Percentiles rank a stretch among this genome's conserved stretches.
phyloP scores from a whole-genome alignment of 305 asterid species.

The Striga hermonthica region DNA sequence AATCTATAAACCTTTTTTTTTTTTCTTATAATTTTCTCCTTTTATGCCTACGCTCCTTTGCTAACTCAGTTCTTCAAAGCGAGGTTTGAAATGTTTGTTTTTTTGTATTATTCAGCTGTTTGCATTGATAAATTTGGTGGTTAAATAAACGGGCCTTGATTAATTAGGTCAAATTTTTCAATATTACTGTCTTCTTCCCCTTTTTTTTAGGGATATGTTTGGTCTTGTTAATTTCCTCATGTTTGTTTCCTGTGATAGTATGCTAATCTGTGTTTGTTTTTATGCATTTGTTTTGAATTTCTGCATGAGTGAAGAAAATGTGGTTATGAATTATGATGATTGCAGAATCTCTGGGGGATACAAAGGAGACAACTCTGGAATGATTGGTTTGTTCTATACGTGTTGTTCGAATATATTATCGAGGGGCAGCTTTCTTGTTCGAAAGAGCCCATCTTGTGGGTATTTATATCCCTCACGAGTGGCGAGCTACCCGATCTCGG shows the following conservation, averaged over 20 bases:
- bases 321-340: background rate
- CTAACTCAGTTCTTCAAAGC: background rate
- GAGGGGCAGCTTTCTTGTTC: slow-evolving; percentile 39
- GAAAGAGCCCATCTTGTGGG: slow-evolving; percentile 38
- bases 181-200: no score
- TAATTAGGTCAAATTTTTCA: slow-evolving; percentile 19
- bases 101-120: background rate
- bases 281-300: slow-evolving; percentile 15
- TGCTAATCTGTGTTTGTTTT: background rate
- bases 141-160: background rate
- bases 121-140: background rate
- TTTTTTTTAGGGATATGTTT: background rate
- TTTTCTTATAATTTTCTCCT: no score
- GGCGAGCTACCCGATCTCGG: slow-evolving; percentile 36
- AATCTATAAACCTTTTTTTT: no score
- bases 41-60: no score
- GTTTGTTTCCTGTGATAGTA: slow-evolving; percentile 3
- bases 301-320: background rate
- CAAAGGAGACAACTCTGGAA: slow-evolving; percentile 44
- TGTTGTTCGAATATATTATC: slow-evolving; percentile 51
- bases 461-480: slow-evolving; percentile 39
- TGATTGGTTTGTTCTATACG: slow-evolving; percentile 67
- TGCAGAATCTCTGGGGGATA: slow-evolving; percentile 36
- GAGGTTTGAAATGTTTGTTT: background rate
- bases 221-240: background rate